Evolutionary conservation across 768 basidiomycete species (phyloP), one percentile per base, ranked within the genome.

Genomic region (Kwoniella sp.): DNA sequence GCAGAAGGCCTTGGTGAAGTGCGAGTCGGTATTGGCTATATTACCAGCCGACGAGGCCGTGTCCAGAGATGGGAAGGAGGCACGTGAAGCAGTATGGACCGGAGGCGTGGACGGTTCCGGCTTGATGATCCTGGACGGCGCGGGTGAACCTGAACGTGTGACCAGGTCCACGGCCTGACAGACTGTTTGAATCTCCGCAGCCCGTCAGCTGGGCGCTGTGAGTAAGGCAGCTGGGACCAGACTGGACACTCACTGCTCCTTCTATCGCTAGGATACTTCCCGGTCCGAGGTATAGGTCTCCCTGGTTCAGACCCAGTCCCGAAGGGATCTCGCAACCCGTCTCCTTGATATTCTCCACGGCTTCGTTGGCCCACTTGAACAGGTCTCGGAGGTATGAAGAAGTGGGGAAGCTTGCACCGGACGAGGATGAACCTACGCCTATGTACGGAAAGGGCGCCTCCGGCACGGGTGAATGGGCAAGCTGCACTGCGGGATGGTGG

Each of bases 131-230:
- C 36, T 36, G 42, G 44, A 27, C n/a, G 53, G 27, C 14, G 50
- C 8, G 9, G 44, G 36, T 34, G 50, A 22, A n/a, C 39, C 44
- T 17, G 55, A 65, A 57, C 25, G 20, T 36, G 44, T 23, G 33
- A 90, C 80, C 1, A 71, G 74, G 50, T 96, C 90, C 0, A 96
- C 85, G 0, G 89, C 90, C 74, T 93, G 85, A 70, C 88, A 91
- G 0, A 89, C 82, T 5, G 68, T 70, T 46, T 70, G 67, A 6
- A 73, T 57, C 70, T 68, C 26, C 38, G 8, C n/a, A n/a, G n/a
- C n/a, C n/a, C n/a, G n/a, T n/a, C n/a, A n/a, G n/a, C n/a, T n/a
- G n/a, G n/a, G n/a, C n/a, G n/a, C n/a, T n/a, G n/a, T n/a, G n/a
- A n/a, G n/a, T n/a, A n/a, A n/a, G n/a, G n/a, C n/a, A n/a, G n/a